phyloP scores from a whole-genome alignment of 2,329 filamentous ascomycete genomes.

The Delphinella strobiligena region DNA sequence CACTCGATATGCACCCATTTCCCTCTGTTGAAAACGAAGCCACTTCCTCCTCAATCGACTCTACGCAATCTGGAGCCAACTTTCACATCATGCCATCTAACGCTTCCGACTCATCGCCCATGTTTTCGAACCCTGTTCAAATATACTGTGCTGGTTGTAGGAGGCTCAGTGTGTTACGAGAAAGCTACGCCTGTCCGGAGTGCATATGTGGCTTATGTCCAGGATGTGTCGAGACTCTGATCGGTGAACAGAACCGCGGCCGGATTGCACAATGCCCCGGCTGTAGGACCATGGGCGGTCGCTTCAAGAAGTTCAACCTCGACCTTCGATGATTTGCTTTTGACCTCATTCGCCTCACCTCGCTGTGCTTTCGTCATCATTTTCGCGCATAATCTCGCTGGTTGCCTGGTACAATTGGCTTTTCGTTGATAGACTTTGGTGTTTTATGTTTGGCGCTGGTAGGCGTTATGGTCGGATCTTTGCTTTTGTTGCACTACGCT shows the following conservation, averaged over 20 bases:
- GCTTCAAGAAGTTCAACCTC: slow-evolving; percentile 76
- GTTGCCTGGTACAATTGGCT: neutral
- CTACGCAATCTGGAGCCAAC: slow-evolving; percentile 57
- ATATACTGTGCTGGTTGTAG: slow-evolving; percentile 90
- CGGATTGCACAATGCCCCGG: slow-evolving; percentile 61
- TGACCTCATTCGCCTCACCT: neutral
- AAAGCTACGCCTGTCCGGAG: slow-evolving; percentile 89
- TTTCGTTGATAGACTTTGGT: neutral
- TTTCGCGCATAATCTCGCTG: neutral
- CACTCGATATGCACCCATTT: slow-evolving; percentile 53
- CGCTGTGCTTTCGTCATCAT: neutral
- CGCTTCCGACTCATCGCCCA: slow-evolving; percentile 49
- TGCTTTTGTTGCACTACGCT: neutral
- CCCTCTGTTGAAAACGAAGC: slow-evolving; percentile 61
- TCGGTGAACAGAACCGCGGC: slow-evolving; percentile 59
- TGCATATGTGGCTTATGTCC: slow-evolving; percentile 90
- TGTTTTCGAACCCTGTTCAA: slow-evolving; percentile 44
- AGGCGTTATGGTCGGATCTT: neutral
- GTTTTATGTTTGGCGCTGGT: neutral
- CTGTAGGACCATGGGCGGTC: slow-evolving; percentile 57
- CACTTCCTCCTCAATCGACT: slow-evolving; percentile 46
- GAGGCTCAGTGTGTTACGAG: slow-evolving; percentile 60
- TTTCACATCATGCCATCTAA: slow-evolving; percentile 45
- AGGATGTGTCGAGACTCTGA: slow-evolving; percentile 71
- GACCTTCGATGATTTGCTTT: slow-evolving; percentile 52